Evolutionary conservation across 2,329 filamentous ascomycete genomes (phyloP).

Genomic region (Verticillium longisporum): DNA sequence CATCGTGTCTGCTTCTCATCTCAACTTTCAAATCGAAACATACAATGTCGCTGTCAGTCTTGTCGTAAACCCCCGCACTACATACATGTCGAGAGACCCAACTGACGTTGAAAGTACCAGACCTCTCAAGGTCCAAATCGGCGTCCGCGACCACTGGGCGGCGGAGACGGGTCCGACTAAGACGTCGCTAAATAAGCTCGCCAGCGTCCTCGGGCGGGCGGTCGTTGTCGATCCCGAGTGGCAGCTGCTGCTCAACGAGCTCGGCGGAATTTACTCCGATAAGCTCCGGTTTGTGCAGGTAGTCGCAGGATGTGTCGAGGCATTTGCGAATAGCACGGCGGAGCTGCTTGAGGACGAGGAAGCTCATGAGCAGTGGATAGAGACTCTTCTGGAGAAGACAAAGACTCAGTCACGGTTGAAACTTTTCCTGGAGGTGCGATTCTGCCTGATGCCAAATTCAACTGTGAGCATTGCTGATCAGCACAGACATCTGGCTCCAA

Average conservation of each 20-base stretch:
- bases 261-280: constrained; percentile 31
- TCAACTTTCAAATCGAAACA: too few relatives aligned
- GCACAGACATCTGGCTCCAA: too few relatives aligned
- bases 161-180: constrained; percentile 24
- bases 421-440: constrained; percentile 28
- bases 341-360: constrained; percentile 33
- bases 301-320: constrained; percentile 27
- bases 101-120: constrained; percentile 15
- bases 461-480: too few relatives aligned
- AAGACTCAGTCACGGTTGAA: constrained; percentile 17
- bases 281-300: constrained; percentile 28
- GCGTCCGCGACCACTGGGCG: constrained; percentile 36
- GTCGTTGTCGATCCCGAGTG: constrained; percentile 35
- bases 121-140: constrained; percentile 33
- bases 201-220: constrained; percentile 28
- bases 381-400: constrained; percentile 31
- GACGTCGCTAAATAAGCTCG: constrained; percentile 21
- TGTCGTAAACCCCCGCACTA: too few relatives aligned
- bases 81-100: too few relatives aligned
- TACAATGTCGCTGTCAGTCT: constrained; percentile 6
- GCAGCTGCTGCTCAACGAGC: constrained; percentile 29
- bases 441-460: not conserved
- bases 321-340: constrained; percentile 29
- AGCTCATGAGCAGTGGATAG: constrained; percentile 30
- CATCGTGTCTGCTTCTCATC: too few relatives aligned